These are phyloP conservation scores for Apophysomyces ossiformis DNA, from an alignment of 371 early-diverging fungal species.

Conservation along the genomic window DNA sequence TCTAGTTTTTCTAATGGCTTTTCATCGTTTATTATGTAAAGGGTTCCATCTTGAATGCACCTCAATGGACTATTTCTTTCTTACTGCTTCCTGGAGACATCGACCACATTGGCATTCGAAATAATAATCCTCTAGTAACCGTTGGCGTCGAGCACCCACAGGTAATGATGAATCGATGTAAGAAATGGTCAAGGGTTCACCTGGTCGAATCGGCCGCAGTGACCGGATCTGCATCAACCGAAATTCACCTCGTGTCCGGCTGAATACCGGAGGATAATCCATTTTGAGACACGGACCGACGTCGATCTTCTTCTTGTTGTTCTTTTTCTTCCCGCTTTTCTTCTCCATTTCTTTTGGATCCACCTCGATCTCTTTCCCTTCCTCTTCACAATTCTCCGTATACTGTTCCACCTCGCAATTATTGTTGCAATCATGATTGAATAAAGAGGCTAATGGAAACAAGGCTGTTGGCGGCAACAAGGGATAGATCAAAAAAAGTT, in stretches of 20 bases:
- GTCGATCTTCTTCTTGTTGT: conserved; percentile 3
- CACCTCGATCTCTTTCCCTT: conserved; percentile 5
- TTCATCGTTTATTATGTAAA: too few species aligned
- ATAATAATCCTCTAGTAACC: conserved; percentile 50
- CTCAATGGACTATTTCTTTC: background rate
- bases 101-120: conserved; percentile 54
- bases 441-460: conserved; percentile 32
- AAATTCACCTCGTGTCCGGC: conserved; percentile 28
- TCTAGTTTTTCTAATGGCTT: too few species aligned
- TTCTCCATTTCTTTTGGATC: conserved; percentile 6
- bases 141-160: conserved; percentile 40
- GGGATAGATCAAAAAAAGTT: conserved; percentile 5
- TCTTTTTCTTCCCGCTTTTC: conserved; percentile 5
- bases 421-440: conserved; percentile 58
- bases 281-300: conserved; percentile 4
- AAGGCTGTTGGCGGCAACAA: conserved; percentile 10
- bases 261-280: conserved; percentile 29
- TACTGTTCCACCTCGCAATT: conserved; percentile 48
- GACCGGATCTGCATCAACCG: conserved; percentile 42
- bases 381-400: conserved; percentile 22
- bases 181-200: conserved; percentile 52
- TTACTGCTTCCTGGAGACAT: conserved; percentile 39
- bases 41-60: too few species aligned
- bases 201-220: conserved; percentile 26
- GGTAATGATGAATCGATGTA: conserved; percentile 58